Base-by-base conservation (phyloP, 2,329 filamentous ascomycete species). In the Fusarium sp. region DNA sequence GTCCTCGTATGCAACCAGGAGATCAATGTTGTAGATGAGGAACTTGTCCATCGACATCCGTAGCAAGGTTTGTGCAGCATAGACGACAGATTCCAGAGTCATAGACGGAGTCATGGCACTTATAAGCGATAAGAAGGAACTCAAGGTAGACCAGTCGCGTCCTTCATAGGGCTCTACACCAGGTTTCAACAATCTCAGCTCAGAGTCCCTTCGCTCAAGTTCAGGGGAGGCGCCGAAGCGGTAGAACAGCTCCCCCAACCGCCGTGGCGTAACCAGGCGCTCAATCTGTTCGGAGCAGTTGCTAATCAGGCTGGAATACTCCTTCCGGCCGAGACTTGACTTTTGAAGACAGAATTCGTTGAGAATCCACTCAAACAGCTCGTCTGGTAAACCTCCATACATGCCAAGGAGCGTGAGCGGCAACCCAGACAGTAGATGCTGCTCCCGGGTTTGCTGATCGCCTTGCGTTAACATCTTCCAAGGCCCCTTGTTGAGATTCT, bases 311-410 rank as follows among this genome's bases (percentile, higher is more conserved):
- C 84, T 83, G 59, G 84, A 81, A 75, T 93, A 93, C 63, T 89
- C 86, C 59, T 83, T 77, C 54, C 88, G 84, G 42, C 92, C 76
- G 46, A 86, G 82, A 42, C 83, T 80, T 31, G 85, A 84, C 40
- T 80, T 78, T 71, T 91, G 88, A 2, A 81, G 75, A 59, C 85
- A 86, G 20, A 89, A 80, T 79, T 89, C 85, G 54, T 86, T 79
- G 6, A 91, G 74, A 3, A 93, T 81, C 91, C 91, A 94, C 14
- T 84, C 73, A 54, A 92, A 83, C 1, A 93, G 74, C 59, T 90
- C 85, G 64, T 92, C 87, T 0, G 91, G 87, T 11, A 93, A 75
- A 8, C 67, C 69, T 11, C 72, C 71, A 1, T 62, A 69, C 49
- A 75, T 75, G 5, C 50, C 58, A 4, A 80, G 54, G 13, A 90